Evolutionary conservation across 2,329 filamentous ascomycete species (phyloP).

Genomic region (Venturia effusa): DNA sequence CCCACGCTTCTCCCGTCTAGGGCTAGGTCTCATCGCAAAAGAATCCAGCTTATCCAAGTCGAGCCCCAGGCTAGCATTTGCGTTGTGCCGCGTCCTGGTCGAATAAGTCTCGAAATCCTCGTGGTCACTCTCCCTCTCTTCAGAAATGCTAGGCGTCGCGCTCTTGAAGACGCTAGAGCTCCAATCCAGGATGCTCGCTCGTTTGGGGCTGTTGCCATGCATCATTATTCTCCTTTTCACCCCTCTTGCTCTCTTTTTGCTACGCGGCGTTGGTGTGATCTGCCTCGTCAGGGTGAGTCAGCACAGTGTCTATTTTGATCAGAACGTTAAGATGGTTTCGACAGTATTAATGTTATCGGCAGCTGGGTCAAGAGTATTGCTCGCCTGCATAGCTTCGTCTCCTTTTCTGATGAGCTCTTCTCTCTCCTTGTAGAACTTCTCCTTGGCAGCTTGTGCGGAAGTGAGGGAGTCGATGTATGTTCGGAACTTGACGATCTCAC

Average conservation of each 20-base stretch:
- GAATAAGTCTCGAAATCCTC: slow-evolving; percentile 1
- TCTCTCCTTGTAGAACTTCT: slow-evolving; percentile 49
- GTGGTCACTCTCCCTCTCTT: not conserved
- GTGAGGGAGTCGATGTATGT: slow-evolving; percentile 85
- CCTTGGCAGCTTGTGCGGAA: slow-evolving; percentile 57
- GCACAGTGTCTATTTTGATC: not conserved
- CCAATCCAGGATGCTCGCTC: slow-evolving; percentile 4
- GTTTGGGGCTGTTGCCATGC: not conserved
- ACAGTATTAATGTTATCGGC: not conserved
- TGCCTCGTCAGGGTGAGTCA: not conserved
- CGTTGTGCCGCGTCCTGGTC: not conserved
- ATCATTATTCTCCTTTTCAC: not conserved
- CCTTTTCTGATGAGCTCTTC: slow-evolving; percentile 3
- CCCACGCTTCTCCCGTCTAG: not conserved
- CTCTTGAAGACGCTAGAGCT: slow-evolving; percentile 4
- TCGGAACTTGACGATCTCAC: slow-evolving; percentile 92
- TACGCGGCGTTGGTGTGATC: not conserved
- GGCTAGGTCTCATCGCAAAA: not conserved
- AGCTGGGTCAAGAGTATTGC: not conserved
- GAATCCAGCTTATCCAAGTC: not conserved
- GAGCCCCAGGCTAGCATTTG: not conserved
- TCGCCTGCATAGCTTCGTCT: slow-evolving; percentile 4
- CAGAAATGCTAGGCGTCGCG: slow-evolving; percentile 2
- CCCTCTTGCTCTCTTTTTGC: not conserved
- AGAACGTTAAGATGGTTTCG: not conserved